Percentiles rank a stretch among this genome's conserved stretches.
Conservation (phyloP, 2,329 filamentous ascomycete species). For the Teratosphaeria pseudoeucalypti region DNA sequence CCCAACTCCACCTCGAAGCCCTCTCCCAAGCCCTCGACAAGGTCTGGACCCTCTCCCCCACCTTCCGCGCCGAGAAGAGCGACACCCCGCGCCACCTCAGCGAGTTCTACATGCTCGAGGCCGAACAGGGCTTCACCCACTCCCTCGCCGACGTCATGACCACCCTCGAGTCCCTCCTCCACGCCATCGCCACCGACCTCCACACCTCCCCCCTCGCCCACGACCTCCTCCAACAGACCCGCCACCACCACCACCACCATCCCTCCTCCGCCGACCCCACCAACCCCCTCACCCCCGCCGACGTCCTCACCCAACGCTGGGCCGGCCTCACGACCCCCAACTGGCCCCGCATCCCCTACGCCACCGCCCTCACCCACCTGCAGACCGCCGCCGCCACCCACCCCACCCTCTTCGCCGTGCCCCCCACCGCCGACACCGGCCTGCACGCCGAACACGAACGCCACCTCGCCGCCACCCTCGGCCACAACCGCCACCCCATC, state of each 20-base stretch:
- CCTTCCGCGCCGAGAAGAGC: slow-evolving; percentile 85
- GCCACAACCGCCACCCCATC: slow-evolving; percentile 50
- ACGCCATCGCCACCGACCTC: slow-evolving; percentile 42
- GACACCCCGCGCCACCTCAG: slow-evolving; percentile 89
- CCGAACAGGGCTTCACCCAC: slow-evolving; percentile 70
- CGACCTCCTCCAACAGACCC: slow-evolving; percentile 38
- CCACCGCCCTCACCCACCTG: slow-evolving; percentile 62
- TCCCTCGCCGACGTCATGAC: slow-evolving; percentile 63
- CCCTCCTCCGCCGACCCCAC: slow-evolving; percentile 15
- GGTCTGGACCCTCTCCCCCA: slow-evolving; percentile 89
- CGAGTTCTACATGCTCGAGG: slow-evolving; percentile 98
- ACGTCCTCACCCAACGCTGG: slow-evolving; percentile 60
- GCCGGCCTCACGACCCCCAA: slow-evolving; percentile 54
- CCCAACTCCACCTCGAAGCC: slow-evolving; percentile 88
- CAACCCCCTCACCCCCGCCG: slow-evolving; percentile 30
- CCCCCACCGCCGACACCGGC: slow-evolving; percentile 60
- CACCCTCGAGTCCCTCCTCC: slow-evolving; percentile 69
- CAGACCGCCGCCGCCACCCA: slow-evolving; percentile 35
- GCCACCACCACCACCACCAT: not conserved
- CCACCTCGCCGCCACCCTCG: slow-evolving; percentile 62
- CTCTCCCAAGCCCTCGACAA: slow-evolving; percentile 77
- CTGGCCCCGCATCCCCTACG: slow-evolving; percentile 83
- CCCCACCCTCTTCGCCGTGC: slow-evolving; percentile 51
- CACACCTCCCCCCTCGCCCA: slow-evolving; percentile 41
- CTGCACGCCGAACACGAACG: slow-evolving; percentile 89